Evolutionary conservation across 1,284 basidiomycete species (phyloP), one percentile per base, ranked within the genome.

Genomic region (Trichosporon sp.): DNA sequence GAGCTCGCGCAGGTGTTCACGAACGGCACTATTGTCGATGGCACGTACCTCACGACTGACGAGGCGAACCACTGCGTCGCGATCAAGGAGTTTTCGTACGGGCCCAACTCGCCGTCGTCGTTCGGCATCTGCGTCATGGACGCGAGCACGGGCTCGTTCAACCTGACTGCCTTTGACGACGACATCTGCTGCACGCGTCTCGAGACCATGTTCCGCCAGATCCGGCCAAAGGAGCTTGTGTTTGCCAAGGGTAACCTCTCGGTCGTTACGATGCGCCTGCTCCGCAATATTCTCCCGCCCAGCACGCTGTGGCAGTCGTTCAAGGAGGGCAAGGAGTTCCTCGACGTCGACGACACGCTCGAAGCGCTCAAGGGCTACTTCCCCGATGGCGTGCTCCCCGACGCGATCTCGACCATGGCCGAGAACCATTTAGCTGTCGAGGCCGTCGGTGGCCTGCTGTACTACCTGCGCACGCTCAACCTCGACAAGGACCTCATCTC

Each of bases 81-180:
- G 2, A 90, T 99, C 81, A 91, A 91, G 68, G 95, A 4, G 38
- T n/a, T 6, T 29, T 29, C 21, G 23, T 44, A 75, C 8, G 75
- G 75, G 13, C 71, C 73, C 3, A 72, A 65, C 63, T 72, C 68
- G 1, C 75, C 71, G 2, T 80, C 80, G 0, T 73, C 85, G 21
- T 99, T 98, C 80, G 97, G 97, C 1, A 85, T 98, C 51, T 97
- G 94, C 77, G 90, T 95, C n/a, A 84, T 99, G 75, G 97, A 99
- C 80, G 95, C 95, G 69, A 88, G 95, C 7, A 99, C 97, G 0
- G 96, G 95, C 70, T 92, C 98, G 80, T 99, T 99, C 85, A 92
- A 94, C 75, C 81, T 99, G 76, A 91, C 92, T 66, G 86, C 88
- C 1, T 98, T 99, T 78, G 88, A 92, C 69, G 97, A 99, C 77